A percentile compares a stretch with the other conserved stretches of the same genome.
Conservation (phyloP, 2,329 filamentous ascomycete genomes). For the Aureobasidium sp. region DNA sequence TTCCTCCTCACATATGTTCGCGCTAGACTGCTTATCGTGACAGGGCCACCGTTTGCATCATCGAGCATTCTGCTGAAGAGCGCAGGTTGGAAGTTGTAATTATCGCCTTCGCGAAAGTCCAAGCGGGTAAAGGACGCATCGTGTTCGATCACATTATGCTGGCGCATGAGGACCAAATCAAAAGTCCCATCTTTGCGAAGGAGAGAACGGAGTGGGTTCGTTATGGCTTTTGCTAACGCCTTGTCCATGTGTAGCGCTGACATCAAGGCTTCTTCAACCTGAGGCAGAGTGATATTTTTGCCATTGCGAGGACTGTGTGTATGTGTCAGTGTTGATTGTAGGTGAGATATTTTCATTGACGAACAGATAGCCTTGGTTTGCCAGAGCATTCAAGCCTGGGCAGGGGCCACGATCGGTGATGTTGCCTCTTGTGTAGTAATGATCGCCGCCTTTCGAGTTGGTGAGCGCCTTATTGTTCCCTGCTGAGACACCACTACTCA, state of each 20-base stretch:
- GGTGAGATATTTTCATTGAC: neutral
- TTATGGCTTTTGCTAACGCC: conserved; percentile 23
- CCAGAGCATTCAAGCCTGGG: conserved; percentile 27
- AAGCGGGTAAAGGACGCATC: conserved; percentile 30
- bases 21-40: conserved; percentile 26
- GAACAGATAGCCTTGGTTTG: conserved; percentile 30
- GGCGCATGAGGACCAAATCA: conserved; percentile 27
- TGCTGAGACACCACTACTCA: conserved; percentile 14
- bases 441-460: conserved; percentile 19
- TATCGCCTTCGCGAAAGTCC: conserved; percentile 30
- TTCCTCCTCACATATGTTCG: conserved; percentile 26
- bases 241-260: neutral
- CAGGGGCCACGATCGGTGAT: conserved; percentile 25
- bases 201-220: conserved; percentile 20
- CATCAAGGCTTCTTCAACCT: conserved; percentile 25
- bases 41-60: conserved; percentile 26
- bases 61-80: conserved; percentile 28
- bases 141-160: conserved; percentile 31
- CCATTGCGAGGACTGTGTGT: conserved; percentile 27
- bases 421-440: conserved; percentile 14
- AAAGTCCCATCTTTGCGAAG: conserved; percentile 27
- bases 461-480: conserved; percentile 3
- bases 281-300: conserved; percentile 26
- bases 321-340: too few relatives aligned
- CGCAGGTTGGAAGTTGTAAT: conserved; percentile 28